Percentiles rank a stretch among this genome's conserved stretches.
Evolutionary conservation across 2,329 filamentous ascomycete species (phyloP).

Genomic region (Penicillium sp.): DNA sequence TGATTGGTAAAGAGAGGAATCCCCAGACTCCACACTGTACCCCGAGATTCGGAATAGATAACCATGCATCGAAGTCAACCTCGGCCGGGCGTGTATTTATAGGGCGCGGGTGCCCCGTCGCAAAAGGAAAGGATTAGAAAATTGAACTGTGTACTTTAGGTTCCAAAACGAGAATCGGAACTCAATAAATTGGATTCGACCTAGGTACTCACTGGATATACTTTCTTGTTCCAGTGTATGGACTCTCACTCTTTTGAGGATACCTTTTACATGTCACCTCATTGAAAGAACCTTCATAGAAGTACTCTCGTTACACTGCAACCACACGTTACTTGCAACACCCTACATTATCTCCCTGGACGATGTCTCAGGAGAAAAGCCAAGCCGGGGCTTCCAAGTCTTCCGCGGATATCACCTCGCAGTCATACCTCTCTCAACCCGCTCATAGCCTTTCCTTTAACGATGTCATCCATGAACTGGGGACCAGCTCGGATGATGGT

Average conservation of each 20-base stretch:
- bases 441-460: slow-evolving; percentile 58
- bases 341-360: slow-evolving; percentile 4
- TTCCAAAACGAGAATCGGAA: slow-evolving; percentile 8
- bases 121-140: slow-evolving; percentile 4
- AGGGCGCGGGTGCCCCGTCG: slow-evolving; percentile 1
- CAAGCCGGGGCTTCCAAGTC: slow-evolving; percentile 11
- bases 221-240: slow-evolving; percentile 23
- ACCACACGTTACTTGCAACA: background rate
- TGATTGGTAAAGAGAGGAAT: slow-evolving; percentile 13
- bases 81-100: slow-evolving; percentile 15
- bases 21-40: slow-evolving; percentile 12
- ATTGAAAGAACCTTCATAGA: slow-evolving; percentile 21
- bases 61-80: slow-evolving; percentile 1
- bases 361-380: slow-evolving; percentile 20
- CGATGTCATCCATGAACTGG: slow-evolving; percentile 52
- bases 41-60: slow-evolving; percentile 4
- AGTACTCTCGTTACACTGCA: slow-evolving; percentile 3
- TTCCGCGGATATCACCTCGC: slow-evolving; percentile 35
- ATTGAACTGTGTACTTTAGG: slow-evolving; percentile 12
- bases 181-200: slow-evolving; percentile 6
- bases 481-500: slow-evolving; percentile 54
- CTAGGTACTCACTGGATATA: slow-evolving; percentile 4
- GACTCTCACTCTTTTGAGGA: slow-evolving; percentile 30
- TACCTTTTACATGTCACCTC: slow-evolving; percentile 32
- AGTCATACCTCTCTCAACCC: slow-evolving; percentile 52